Evolutionary conservation across 495 filamentous ascomycete species (phyloP), one percentile per base, ranked within the genome.

Genomic region (Talaromyces ruber): DNA sequence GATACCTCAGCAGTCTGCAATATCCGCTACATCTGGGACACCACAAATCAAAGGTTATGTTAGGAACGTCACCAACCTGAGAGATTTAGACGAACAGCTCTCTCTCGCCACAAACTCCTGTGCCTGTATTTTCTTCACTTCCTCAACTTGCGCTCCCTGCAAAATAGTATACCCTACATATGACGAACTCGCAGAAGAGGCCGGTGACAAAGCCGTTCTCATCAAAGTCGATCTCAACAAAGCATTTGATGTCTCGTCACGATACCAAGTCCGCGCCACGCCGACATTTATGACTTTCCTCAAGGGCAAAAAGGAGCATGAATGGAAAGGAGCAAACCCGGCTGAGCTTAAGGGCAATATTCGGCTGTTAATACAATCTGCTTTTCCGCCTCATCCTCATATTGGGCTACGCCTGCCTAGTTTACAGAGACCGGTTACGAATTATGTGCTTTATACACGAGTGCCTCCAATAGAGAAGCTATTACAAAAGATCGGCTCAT

Each of bases 241-340:
- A 18, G 87, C 88, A 0, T 81, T 79, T 26, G 87, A 92, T 56
- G 83, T 93, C 30, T 82, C 77, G 30, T 72, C 74, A 25, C 82
- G 80, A 29, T 97, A 92, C 72, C 70, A 76, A 45, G 82, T 97
- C 59, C 80, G 81, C 7, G 86, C 87, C 26, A 96, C 92, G 0
- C 93, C 93, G 2, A 97, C 94, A 2, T 97, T 97, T 70, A 88
- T 93, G 67, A 93, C 91, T 2, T 97, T 92, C 65, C 71, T 94
- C 37, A 86, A 83, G 61, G 92, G 92, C 14, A 69, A 86, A 59
- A 85, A 92, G 71, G 80, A 89, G 11, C 86, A 93, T 65, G 79
- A 87, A 64, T 98, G 93, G 93, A 80, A 77, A 53, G 92, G 92
- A 6, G 90, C 89, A 6, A 86, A 89, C 67, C 81, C 86, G 8